Base-by-base conservation (phyloP, 805 yeast genomes). In the Pichia phayaonensis region DNA sequence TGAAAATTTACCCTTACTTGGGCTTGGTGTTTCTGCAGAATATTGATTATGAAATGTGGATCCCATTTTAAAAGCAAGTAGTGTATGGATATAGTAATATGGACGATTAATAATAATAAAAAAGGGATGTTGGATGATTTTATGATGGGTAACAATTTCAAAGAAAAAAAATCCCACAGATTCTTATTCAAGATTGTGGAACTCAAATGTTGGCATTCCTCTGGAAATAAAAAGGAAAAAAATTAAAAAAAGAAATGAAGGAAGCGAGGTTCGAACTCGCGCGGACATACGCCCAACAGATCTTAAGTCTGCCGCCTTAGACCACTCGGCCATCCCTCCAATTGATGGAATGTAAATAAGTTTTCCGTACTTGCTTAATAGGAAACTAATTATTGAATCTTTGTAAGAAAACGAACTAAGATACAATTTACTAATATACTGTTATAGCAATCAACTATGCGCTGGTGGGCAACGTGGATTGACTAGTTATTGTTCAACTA, bases 201-300 rank as follows among this genome's bases (percentile, higher is more conserved):
- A 13, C 6, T 16, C 8, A 20, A 15, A 15, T n/a, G n/a, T 16
- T 34, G 3, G 38, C 38, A 18, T 34, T 34, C 38, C n/a, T 34
- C 34, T n/a, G n/a, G n/a, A 13, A 34, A 8, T 2, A 26, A 22
- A n/a, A 21, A 12, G 18, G 10, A 10, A 16, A 36, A 27, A 18
- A 20, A 22, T 18, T 24, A 21, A 16, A 26, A 48, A 45, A 47
- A 49, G 42, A 24, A 43, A 52, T 56, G 59, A 56, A 56, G 59
- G 58, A 54, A 42, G 58, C 57, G 59, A 56, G 59, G 59, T 56
- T 56, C 59, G 59, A 56, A 56, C 58, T 56, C 58, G 55, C 58
- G 58, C 58, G 59, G 58, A 56, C 53, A 50, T 45, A 39, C 50
- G 52, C 54, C 58, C 58, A 54, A 52, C 54, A 54, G 59, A 54